Evolutionary conservation across 208 protist genomes (phyloP).

Genomic region (Wallacemonas sp.): DNA sequence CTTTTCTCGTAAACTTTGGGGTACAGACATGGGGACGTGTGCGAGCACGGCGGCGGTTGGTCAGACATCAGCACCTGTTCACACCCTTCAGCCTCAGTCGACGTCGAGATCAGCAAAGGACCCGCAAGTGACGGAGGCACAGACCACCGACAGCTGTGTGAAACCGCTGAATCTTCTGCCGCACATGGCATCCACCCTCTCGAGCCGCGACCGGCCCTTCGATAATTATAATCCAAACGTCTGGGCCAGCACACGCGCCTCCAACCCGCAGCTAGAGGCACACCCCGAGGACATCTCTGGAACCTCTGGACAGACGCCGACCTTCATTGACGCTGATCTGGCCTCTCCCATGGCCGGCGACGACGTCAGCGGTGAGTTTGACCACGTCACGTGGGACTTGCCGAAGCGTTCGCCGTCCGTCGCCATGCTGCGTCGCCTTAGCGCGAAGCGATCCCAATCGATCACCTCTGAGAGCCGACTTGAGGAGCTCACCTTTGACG

Average conservation of each 20-base stretch:
- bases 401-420: constrained; percentile 29
- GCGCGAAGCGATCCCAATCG: constrained; percentile 15
- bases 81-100: background rate
- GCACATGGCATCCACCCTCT: background rate
- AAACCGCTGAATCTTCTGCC: constrained; percentile 2
- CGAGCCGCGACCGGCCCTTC: constrained; percentile 10
- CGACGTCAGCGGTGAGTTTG: background rate
- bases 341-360: background rate
- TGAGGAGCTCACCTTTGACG: constrained; percentile 14
- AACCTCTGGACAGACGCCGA: background rate
- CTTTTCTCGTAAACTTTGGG: too few species aligned
- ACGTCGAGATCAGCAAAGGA: background rate
- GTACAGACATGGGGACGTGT: constrained; percentile 7
- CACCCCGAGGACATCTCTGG: too few species aligned
- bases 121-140: too few species aligned
- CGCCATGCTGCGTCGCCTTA: constrained; percentile 32
- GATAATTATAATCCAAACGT: constrained; percentile 11
- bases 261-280: background rate
- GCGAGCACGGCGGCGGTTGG: background rate
- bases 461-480: constrained; percentile 9
- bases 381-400: constrained; percentile 2
- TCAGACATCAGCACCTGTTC: background rate
- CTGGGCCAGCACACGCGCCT: background rate
- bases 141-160: too few species aligned
- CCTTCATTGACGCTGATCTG: background rate